These are phyloP conservation scores for Allium sativum DNA, from an alignment of 106 monocot species.

Conservation along the genomic window DNA sequence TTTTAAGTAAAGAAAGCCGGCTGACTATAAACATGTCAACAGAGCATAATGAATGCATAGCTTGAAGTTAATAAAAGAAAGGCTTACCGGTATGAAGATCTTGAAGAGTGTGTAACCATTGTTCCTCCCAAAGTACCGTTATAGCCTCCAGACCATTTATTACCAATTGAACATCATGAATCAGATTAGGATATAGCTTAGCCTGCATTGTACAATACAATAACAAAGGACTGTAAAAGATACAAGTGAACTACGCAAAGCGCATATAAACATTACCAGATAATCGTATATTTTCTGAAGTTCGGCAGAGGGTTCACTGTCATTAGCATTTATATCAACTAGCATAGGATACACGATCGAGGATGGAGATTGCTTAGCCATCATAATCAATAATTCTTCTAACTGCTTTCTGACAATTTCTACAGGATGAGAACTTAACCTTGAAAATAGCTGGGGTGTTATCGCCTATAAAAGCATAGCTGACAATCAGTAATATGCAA, in stretches of 20 bases:
- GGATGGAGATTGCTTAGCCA: slow-evolving; percentile 76
- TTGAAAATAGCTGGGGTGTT: slow-evolving; percentile 87
- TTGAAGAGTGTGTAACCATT: slow-evolving; percentile 94
- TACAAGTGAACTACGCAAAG: no score
- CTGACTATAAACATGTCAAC: no score
- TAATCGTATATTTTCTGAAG: slow-evolving; percentile 57
- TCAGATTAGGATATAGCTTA: slow-evolving; percentile 66
- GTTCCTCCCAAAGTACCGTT: slow-evolving; percentile 98
- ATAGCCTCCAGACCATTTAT: slow-evolving; percentile 72
- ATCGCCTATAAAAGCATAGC: slow-evolving; percentile 53
- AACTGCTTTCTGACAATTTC: slow-evolving; percentile 62
- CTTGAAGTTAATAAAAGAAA: not conserved
- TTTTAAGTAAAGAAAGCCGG: no score
- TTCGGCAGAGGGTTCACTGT: slow-evolving; percentile 64
- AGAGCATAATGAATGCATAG: no score
- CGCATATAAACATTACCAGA: slow-evolving; percentile 40
- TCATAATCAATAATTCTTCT: slow-evolving; percentile 66
- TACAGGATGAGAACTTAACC: slow-evolving; percentile 83
- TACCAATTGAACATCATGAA: slow-evolving; percentile 85
- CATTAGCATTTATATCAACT: slow-evolving; percentile 77
- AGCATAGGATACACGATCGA: slow-evolving; percentile 86
- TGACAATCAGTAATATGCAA: slow-evolving; percentile 4
- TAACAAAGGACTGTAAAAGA: no score
- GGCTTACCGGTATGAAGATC: slow-evolving; percentile 86
- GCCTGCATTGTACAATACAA: slow-evolving; percentile 27